These are phyloP conservation scores for Selaginella moellendorffii DNA, from an alignment of 75 land plant genomes.

Conservation along the genomic window DNA sequence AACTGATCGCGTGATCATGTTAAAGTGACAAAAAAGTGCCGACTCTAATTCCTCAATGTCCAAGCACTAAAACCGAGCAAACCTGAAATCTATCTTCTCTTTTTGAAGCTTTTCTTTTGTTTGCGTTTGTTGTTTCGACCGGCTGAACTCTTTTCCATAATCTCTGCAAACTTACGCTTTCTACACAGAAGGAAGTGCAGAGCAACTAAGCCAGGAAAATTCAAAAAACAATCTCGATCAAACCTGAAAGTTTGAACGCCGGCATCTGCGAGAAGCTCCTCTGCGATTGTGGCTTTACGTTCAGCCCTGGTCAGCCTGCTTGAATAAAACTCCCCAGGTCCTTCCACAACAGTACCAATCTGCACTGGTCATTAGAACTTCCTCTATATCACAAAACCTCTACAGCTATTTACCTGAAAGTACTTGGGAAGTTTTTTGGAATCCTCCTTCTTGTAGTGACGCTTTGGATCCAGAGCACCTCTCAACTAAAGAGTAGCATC, in stretches of 20 bases:
- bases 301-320: constrained; percentile 78
- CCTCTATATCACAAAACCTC: too few species aligned
- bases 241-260: constrained; percentile 44
- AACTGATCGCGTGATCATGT: too few species aligned
- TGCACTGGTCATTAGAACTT: too few species aligned
- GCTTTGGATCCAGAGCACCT: constrained; percentile 78
- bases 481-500: constrained; percentile 49
- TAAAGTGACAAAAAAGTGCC: too few species aligned
- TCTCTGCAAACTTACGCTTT: constrained; percentile 26
- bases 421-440: constrained; percentile 74
- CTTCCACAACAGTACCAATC: constrained; percentile 90
- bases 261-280: constrained; percentile 54
- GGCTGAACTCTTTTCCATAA: constrained; percentile 25
- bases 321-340: constrained; percentile 68
- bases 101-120: too few species aligned
- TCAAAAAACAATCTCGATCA: too few species aligned
- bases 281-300: constrained; percentile 62
- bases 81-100: too few species aligned
- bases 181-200: too few species aligned
- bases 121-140: constrained; percentile 25
- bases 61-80: too few species aligned
- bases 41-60: too few species aligned
- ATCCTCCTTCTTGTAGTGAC: constrained; percentile 66
- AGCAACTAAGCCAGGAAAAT: too few species aligned
- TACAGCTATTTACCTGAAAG: too few species aligned